Conservation (phyloP, 169 alveolate species). For the Babesia gibsoni region DNA sequence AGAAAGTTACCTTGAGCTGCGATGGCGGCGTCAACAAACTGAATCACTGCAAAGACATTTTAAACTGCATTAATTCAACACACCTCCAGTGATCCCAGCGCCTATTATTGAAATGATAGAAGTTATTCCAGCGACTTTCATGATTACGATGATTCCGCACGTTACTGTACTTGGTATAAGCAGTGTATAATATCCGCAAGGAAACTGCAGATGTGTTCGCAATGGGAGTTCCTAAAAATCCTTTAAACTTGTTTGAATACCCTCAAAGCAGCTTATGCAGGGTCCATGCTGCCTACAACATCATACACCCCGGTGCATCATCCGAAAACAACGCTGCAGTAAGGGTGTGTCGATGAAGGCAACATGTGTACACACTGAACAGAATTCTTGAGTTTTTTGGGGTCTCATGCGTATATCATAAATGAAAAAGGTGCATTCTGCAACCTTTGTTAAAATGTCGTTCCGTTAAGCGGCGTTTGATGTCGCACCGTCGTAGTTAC, state of each 20-base stretch:
- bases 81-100: background rate
- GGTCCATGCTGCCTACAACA: background rate
- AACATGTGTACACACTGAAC: no score
- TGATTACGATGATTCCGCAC: background rate
- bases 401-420: no score
- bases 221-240: no score
- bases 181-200: no score
- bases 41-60: background rate
- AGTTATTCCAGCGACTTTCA: constrained; percentile 14
- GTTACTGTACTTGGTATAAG: no score
- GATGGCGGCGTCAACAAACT: background rate
- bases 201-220: no score
- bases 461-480: no score
- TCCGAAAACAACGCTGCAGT: background rate
- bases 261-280: no score
- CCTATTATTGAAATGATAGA: constrained; percentile 6
- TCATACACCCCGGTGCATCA: constrained; percentile 25
- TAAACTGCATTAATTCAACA: background rate
- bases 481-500: background rate
- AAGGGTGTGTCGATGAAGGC: constrained; percentile 13
- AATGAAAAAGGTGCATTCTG: no score
- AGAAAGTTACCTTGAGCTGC: constrained; percentile 26
- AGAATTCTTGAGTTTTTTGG: no score
- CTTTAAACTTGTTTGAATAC: no score
- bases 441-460: no score